Evolutionary conservation across 805 yeast species (phyloP), one percentile per base, ranked within the genome.

Genomic region (Pichia manshurica): DNA sequence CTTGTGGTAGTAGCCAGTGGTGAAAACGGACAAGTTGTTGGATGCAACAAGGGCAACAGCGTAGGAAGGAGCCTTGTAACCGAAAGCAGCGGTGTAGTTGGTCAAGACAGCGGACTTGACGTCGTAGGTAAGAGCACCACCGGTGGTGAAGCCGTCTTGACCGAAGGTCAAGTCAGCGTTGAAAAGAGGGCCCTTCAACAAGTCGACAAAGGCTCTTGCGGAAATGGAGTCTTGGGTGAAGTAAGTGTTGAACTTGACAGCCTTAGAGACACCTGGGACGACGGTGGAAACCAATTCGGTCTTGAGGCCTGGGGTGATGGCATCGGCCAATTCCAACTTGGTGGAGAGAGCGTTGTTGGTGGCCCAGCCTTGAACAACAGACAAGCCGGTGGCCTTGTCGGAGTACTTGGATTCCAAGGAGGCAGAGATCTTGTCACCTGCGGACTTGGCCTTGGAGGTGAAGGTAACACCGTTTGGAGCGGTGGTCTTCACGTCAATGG

Each of bases 281-380:
- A 86, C 84, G 44, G 87, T 75, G 56, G 97, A 87, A 67, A 84
- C 82, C 64, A 93, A 75, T 72, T 90, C 96, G 60, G 93, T 84
- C 77, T 89, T 91, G 63, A 93, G 79, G 61, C 98, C 97, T 61
- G 95, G 96, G 53, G 96, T 84, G 72, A 91, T 79, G 61, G 88
- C 85, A 70, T 90, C 95, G 51, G 83, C 78, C 63, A 93, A 78
- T 76, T 91, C 97, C 60, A 93, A 78, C 79, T 88, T 91, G 74
- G 98, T 87, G 77, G 81, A 84, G 66, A 93, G 75, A 56, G 84
- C 78, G 71, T 91, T 91, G 70, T 95, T 84, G 61, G 95, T 87
- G 75, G 90, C 84, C 96, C 98, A 90, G 66, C 96, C 96, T 78
- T 93, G 98, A 59, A 96, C 89, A 65, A 93, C 74, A 56, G 96